Base-by-base conservation (phyloP, 805 yeast genomes). In the Ogataea methylovora region DNA sequence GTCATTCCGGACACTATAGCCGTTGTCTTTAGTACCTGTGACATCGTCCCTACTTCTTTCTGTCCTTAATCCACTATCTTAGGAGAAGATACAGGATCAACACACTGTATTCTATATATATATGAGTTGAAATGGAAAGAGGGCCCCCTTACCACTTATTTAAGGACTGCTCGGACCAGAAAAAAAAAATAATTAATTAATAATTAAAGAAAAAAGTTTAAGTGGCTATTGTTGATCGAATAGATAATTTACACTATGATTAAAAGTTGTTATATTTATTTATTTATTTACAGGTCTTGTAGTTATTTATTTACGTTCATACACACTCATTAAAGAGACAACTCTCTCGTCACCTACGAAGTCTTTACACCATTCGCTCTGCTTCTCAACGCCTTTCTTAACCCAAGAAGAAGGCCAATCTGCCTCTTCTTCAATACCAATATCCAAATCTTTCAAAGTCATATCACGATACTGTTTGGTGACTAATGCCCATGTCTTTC, bases 391-490 rank as follows among this genome's bases (percentile, higher is more conserved):
- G n/a, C 95, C 95, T 38, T 68, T 70, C 44, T 76, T 69, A 23
- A 84, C 82, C 95, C 97, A 90, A 38, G 71, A 69, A 35, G 63
- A 57, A 11, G 96, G 95, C 97, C 97, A 90, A 43, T 84, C 90
- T 5, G 56, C 49, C 52, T 88, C 96, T 54, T 87, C 96, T 27
- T 65, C 75, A 14, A 53, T 50, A 12, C 71, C 73, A 38, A 61
- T 54, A 19, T 54, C 49, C 34, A 61, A 48, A 36, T 73, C 78
- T 9, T 51, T 38, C 30, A 64, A 55, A 34, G 54, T 60, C 48
- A 75, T 83, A 8, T 76, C 72, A 32, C 94, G 65, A 36, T 67
- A 57, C 28, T 69, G 65, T 22, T 75, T 75, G 17, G 27, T 54
- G 22, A 78, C 69, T 4, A 75, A 66, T 0, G 75, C 69, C 11